Conservation (phyloP, 352 stramenopile species). For the Phytophthora palmivora region DNA sequence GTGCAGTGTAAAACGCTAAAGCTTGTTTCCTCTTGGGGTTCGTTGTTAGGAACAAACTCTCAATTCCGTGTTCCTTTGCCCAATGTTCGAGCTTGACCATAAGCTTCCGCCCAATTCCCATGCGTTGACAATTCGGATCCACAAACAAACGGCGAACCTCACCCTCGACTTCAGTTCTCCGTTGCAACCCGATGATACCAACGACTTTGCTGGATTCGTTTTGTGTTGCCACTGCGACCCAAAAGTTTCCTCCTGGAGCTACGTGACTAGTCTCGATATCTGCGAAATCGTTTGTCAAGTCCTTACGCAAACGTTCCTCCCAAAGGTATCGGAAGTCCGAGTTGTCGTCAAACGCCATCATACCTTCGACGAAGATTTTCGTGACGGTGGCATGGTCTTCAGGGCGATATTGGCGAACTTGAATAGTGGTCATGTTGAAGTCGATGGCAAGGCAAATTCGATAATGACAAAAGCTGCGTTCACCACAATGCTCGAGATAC, state of each 20-base stretch:
- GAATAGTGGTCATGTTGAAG: too few relatives aligned
- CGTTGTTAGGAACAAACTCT: slow-evolving; percentile 35
- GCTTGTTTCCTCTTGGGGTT: slow-evolving; percentile 13
- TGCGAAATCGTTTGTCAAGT: slow-evolving; percentile 26
- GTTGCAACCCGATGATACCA: slow-evolving; percentile 35
- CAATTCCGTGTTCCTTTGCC: slow-evolving; percentile 17
- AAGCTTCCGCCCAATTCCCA: slow-evolving; percentile 33
- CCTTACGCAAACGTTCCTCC: slow-evolving; percentile 27
- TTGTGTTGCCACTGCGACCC: slow-evolving; percentile 22
- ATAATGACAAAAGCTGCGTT: background rate
- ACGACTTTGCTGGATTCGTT: slow-evolving; percentile 16
- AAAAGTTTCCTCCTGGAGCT: slow-evolving; percentile 33
- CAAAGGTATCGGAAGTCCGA: slow-evolving; percentile 22
- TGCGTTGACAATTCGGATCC: slow-evolving; percentile 29
- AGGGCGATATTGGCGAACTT: slow-evolving; percentile 26
- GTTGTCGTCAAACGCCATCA: slow-evolving; percentile 27
- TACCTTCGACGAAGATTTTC: slow-evolving; percentile 16
- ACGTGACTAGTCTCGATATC: slow-evolving; percentile 32
- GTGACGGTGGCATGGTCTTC: slow-evolving; percentile 28
- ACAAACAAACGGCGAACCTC: slow-evolving; percentile 41
- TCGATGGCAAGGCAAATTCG: background rate
- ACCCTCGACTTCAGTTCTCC: slow-evolving; percentile 14
- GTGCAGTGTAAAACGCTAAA: slow-evolving; percentile 27
- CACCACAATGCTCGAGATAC: background rate
- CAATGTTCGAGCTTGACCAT: slow-evolving; percentile 24